Evolutionary conservation across 2,329 filamentous ascomycete genomes (phyloP).

Genomic region (Verruconis gallopava): DNA sequence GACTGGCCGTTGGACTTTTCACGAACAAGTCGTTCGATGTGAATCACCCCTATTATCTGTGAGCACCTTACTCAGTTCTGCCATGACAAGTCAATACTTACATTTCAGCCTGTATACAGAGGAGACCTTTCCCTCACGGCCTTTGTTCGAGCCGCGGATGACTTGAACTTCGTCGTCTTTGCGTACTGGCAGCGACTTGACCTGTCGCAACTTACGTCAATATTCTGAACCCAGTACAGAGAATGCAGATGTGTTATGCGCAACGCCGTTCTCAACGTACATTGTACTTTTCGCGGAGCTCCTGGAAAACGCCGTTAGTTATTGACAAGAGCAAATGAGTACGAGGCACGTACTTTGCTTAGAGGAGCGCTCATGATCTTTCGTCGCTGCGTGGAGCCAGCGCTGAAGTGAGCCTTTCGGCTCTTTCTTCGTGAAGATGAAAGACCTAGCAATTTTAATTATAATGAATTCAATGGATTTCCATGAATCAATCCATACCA

Average conservation of each 20-base stretch:
- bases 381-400: slow-evolving; percentile 86
- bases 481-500: slow-evolving; percentile 37
- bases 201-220: slow-evolving; percentile 38
- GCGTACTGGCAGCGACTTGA: slow-evolving; percentile 74
- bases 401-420: slow-evolving; percentile 95
- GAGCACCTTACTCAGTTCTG: background rate
- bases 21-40: slow-evolving; percentile 90
- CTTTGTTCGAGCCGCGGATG: slow-evolving; percentile 89
- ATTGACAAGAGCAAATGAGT: no score
- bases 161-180: slow-evolving; percentile 67
- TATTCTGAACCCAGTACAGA: background rate
- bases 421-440: slow-evolving; percentile 92
- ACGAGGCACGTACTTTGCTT: slow-evolving; percentile 43
- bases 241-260: background rate
- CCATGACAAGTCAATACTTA: background rate
- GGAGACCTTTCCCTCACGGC: slow-evolving; percentile 95
- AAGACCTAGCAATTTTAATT: no score
- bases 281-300: slow-evolving; percentile 98
- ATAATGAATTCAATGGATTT: no score
- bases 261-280: slow-evolving; percentile 40
- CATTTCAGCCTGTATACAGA: slow-evolving; percentile 75
- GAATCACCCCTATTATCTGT: slow-evolving; percentile 52
- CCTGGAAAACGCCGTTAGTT: slow-evolving; percentile 42
- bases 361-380: slow-evolving; percentile 94
- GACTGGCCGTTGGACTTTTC: slow-evolving; percentile 97